Evolutionary conservation across 495 filamentous ascomycete genomes (phyloP).

Genomic region (Platismatia glauca): DNA sequence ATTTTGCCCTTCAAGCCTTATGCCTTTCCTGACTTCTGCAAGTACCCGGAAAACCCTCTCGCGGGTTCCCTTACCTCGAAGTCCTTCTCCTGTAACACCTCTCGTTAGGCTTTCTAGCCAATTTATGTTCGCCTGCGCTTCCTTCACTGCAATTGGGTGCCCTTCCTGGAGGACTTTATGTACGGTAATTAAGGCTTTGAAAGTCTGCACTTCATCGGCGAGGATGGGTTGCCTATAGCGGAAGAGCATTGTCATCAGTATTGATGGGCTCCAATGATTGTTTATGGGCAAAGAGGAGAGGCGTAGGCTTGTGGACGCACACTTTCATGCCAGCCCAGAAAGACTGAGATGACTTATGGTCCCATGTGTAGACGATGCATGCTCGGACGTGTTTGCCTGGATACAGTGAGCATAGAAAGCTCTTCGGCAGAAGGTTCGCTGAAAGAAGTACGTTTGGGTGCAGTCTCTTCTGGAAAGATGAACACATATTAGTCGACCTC

Average conservation of each 20-base stretch:
- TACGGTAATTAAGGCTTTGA: conserved; percentile 84
- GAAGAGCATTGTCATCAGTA: not conserved
- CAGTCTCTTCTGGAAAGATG: conserved; percentile 64
- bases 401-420: conserved; percentile 3
- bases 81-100: conserved; percentile 74
- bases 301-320: conserved; percentile 39
- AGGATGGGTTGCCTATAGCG: conserved; percentile 76
- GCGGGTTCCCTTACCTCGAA: conserved; percentile 50
- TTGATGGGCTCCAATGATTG: too few relatives aligned
- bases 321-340: conserved; percentile 99
- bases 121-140: conserved; percentile 77
- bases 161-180: conserved; percentile 97
- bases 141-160: conserved; percentile 75
- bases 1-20: not conserved
- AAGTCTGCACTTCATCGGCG: conserved; percentile 90
- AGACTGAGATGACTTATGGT: conserved; percentile 91
- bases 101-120: conserved; percentile 92
- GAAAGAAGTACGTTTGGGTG: conserved; percentile 70
- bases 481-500: not conserved
- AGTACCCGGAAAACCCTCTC: not conserved
- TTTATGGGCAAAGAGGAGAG: too few relatives aligned
- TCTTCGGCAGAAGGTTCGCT: not conserved
- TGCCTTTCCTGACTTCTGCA: not conserved
- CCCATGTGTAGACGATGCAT: conserved; percentile 98
- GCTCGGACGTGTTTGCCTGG: conserved; percentile 89